These are phyloP conservation scores for Plenodomus biglobosus DNA, from an alignment of 2,329 filamentous ascomycete genomes.

Conservation along the genomic window DNA sequence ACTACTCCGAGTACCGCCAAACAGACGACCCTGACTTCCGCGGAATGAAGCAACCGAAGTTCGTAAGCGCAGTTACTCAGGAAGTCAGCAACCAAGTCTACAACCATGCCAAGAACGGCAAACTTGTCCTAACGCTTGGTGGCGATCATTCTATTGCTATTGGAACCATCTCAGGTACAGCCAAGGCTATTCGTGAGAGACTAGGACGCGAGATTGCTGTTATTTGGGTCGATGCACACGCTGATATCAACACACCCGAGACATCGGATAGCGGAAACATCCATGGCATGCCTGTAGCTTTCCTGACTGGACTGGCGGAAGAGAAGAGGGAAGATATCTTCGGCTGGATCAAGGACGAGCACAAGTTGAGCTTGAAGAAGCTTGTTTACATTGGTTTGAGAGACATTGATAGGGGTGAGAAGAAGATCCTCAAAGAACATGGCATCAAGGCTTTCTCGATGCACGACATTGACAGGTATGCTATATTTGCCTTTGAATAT, in stretches of 20 bases:
- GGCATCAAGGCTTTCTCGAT: conserved; percentile 96
- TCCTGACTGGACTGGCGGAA: conserved; percentile 80
- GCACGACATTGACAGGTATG: conserved; percentile 91
- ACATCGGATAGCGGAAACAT: conserved; percentile 87
- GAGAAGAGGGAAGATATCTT: conserved; percentile 79
- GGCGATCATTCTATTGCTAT: conserved; percentile 97
- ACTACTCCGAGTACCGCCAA: conserved; percentile 75
- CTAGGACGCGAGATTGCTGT: conserved; percentile 83
- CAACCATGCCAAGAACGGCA: conserved; percentile 76
- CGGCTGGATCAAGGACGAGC: conserved; percentile 80
- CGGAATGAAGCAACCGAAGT: conserved; percentile 89
- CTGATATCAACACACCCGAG: conserved; percentile 97
- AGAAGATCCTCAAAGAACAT: conserved; percentile 83
- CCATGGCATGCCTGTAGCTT: conserved; percentile 96
- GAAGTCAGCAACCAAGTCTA: conserved; percentile 84
- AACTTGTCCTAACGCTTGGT: conserved; percentile 88
- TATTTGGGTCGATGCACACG: conserved; percentile 98
- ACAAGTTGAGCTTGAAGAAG: conserved; percentile 73
- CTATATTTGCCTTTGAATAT: background rate
- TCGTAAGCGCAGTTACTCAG: conserved; percentile 82
- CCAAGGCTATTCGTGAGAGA: conserved; percentile 82
- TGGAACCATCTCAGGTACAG: conserved; percentile 84
- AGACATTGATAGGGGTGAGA: conserved; percentile 92
- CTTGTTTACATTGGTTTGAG: conserved; percentile 95
- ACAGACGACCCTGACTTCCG: conserved; percentile 74